These are phyloP conservation scores for Exidia glandulosa DNA, from an alignment of 768 basidiomycete genomes.

Conservation along the genomic window DNA sequence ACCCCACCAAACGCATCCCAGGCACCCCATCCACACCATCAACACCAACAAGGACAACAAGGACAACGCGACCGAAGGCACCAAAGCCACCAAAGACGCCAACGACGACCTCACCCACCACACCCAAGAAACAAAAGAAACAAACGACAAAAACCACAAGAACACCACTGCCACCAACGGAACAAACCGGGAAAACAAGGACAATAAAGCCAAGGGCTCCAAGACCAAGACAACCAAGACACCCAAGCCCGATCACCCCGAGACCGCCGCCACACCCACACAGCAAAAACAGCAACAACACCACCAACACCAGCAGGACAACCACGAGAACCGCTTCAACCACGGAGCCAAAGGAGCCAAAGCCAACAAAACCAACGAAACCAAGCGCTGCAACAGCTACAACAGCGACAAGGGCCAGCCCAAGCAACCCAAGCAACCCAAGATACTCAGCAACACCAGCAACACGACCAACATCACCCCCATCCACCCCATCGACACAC, in stretches of 20 bases:
- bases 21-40: constrained; percentile 78
- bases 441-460: constrained; percentile 89
- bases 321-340: constrained; percentile 74
- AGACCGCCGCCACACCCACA: constrained; percentile 47
- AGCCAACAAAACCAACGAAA: constrained; percentile 82
- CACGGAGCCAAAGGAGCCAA: constrained; percentile 65
- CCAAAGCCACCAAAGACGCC: constrained; percentile 75
- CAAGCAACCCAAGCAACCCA: constrained; percentile 63
- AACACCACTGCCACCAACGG: constrained; percentile 69
- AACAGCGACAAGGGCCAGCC: constrained; percentile 89
- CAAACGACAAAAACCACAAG: not conserved
- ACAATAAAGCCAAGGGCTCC: too few species aligned
- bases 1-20: constrained; percentile 17
- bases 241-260: constrained; percentile 34
- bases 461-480: constrained; percentile 84
- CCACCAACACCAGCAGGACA: constrained; percentile 62
- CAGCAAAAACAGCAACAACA: constrained; percentile 82
- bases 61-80: constrained; percentile 68
- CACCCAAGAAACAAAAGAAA: not conserved
- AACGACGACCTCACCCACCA: constrained; percentile 52
- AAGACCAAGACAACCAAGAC: constrained; percentile 46
- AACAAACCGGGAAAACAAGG: constrained; percentile 51
- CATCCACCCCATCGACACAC: constrained; percentile 89
- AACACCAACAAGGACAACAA: constrained; percentile 78
- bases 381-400: constrained; percentile 95